A percentile compares a stretch with the other conserved stretches of the same genome.
These are phyloP conservation scores for Excoecaria cochinchinensis DNA, from an alignment of 345 rosid species.

Conservation along the genomic window DNA sequence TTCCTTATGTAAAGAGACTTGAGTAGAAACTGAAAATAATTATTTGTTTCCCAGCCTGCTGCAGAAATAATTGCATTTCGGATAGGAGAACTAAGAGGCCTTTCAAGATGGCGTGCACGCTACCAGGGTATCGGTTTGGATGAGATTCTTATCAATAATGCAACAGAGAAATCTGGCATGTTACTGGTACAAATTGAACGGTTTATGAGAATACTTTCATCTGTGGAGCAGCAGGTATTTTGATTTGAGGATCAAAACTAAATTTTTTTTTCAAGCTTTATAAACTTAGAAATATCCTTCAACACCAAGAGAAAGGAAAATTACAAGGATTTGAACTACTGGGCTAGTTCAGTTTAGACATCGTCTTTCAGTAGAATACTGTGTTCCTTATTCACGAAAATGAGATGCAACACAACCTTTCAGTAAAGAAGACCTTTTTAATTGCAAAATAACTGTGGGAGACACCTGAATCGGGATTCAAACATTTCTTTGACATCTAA, in stretches of 20 bases:
- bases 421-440: neutral
- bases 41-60: slow-evolving; percentile 69
- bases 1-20: slow-evolving; percentile 22
- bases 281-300: neutral
- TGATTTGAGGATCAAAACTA: neutral
- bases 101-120: slow-evolving; percentile 89
- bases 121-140: slow-evolving; percentile 74
- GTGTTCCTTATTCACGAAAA: neutral
- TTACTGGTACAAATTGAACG: slow-evolving; percentile 79
- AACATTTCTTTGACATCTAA: neutral
- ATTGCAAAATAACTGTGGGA: neutral
- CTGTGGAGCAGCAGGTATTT: slow-evolving; percentile 78
- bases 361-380: neutral
- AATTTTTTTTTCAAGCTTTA: neutral
- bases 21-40: slow-evolving; percentile 38
- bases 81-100: slow-evolving; percentile 91
- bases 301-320: neutral
- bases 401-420: neutral
- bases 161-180: slow-evolving; percentile 76
- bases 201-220: slow-evolving; percentile 75
- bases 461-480: neutral
- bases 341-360: slow-evolving; percentile 6
- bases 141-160: slow-evolving; percentile 61
- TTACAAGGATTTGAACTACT: neutral
- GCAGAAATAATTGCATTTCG: slow-evolving; percentile 92